phyloP scores from a whole-genome alignment of 768 basidiomycete species.

The Podaxis sp. region DNA sequence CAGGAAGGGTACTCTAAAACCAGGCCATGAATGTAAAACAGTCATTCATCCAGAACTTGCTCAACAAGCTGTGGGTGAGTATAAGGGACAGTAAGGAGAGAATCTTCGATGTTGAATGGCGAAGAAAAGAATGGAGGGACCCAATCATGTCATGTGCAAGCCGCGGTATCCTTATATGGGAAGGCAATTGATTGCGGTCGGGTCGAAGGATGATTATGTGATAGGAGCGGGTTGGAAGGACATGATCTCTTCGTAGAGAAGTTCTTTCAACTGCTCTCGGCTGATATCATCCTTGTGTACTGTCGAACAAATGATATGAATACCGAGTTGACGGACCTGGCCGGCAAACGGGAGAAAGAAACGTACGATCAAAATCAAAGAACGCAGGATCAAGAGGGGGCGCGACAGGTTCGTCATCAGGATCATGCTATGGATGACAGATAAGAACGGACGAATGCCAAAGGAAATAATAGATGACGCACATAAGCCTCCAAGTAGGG shows the following conservation, averaged over 20 bases:
- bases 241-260: constrained; percentile 94
- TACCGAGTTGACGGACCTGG: background rate
- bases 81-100: background rate
- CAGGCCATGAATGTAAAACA: background rate
- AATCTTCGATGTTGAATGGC: background rate
- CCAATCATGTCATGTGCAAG: background rate
- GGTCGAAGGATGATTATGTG: constrained; percentile 31
- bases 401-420: constrained; percentile 94
- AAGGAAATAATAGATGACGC: constrained; percentile 27
- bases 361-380: constrained; percentile 90
- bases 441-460: constrained; percentile 16
- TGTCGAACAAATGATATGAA: constrained; percentile 26
- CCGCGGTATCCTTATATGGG: background rate
- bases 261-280: constrained; percentile 91
- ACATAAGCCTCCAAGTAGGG: constrained; percentile 94
- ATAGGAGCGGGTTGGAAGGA: constrained; percentile 67
- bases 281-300: constrained; percentile 96
- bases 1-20: background rate
- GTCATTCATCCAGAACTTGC: background rate
- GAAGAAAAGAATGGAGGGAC: background rate
- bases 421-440: constrained; percentile 66
- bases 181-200: background rate
- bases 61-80: background rate
- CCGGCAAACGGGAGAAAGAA: constrained; percentile 17
- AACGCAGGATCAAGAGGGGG: constrained; percentile 95